These are phyloP conservation scores for Botrytis hyacinthi DNA, from an alignment of 2,329 filamentous ascomycete genomes.

Conservation along the genomic window DNA sequence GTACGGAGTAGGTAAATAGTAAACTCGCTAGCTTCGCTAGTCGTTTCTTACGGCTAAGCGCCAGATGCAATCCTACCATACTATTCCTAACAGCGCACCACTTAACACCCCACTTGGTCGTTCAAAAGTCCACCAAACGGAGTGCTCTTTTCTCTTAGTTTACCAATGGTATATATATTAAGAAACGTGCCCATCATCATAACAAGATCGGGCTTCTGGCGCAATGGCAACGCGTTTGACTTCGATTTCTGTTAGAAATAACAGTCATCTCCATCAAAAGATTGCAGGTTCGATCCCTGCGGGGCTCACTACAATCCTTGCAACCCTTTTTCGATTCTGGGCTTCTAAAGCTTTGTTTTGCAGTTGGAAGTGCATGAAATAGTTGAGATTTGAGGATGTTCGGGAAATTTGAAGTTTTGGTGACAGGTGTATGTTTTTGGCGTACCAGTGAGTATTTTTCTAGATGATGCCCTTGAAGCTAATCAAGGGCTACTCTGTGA, in stretches of 20 bases:
- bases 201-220: neutral
- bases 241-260: conserved; percentile 13
- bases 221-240: conserved; percentile 20
- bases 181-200: rapidly evolving
- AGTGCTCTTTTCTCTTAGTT: neutral
- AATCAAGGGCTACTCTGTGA: neutral
- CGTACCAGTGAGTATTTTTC: neutral
- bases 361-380: neutral
- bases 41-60: neutral
- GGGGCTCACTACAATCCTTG: neutral
- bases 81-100: neutral
- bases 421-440: neutral
- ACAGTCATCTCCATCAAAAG: conserved; percentile 5
- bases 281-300: conserved; percentile 16
- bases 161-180: neutral
- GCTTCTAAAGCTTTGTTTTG: neutral
- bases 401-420: neutral
- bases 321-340: rapidly evolving
- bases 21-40: neutral
- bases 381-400: neutral
- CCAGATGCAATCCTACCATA: neutral
- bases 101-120: neutral
- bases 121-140: neutral
- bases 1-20: neutral
- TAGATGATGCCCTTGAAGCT: neutral